Evolutionary conservation across 495 filamentous ascomycete genomes (phyloP), one percentile per base, ranked within the genome.

Genomic region (Aspergillus funiculosus): DNA sequence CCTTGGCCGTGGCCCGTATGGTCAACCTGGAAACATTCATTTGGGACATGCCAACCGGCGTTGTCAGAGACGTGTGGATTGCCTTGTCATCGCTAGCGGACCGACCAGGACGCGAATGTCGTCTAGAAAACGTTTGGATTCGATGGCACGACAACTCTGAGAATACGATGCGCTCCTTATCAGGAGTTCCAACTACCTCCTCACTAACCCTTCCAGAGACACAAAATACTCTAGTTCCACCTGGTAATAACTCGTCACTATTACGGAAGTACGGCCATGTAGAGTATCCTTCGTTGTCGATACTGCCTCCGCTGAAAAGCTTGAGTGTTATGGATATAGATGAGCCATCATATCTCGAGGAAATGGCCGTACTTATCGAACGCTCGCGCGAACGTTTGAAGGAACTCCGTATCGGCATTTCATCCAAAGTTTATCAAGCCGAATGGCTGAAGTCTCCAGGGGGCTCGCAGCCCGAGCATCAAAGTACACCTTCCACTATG

Each of bases 11-110:
- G 18, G 79, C 82, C 21, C 80, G 87, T 43, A 95, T 95, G 91
- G 71, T 82, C 17, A 89, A 89, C 51, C 76, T 97, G 14, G 89
- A 97, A 62, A 82, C 81, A 0, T 97, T 97, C 54, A 71, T 89
- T 8, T 97, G 91, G 91, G 90, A 97, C 59, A 95, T 95, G 90
- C 88, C 89, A 0, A 95, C 89, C 0, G 91, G 91, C 0, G 83
- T 95, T 18, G 64, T 91, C 29, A 77, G 89, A 37, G 87, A 94
- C 53, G 83, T 94, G 21, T 97, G 91, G 76, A 76, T 89, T 56
- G 83, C 91, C 17, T 73, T 96, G 29, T 75, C 83, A 0, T 91
- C 85, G 0, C 69, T 92, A 17, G 82, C 80, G 20, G 76, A 82
- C 52, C 67, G 80, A 32, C 67, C 75, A 10, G 70, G 74, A 11